phyloP scores from a whole-genome alignment of 345 rosid genomes.

The Citrus sp. region DNA sequence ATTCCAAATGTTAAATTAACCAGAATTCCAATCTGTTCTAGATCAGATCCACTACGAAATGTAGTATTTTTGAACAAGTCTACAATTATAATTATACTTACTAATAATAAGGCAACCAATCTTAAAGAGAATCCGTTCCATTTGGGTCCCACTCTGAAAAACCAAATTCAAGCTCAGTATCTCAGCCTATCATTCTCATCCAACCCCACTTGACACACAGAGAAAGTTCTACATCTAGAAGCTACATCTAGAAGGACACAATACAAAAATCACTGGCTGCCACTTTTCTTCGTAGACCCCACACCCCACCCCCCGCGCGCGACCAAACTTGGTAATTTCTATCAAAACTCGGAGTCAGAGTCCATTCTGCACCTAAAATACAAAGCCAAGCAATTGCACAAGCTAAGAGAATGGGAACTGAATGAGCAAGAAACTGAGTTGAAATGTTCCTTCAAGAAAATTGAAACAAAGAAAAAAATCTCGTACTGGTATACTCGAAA shows the following conservation, averaged over 20 bases:
- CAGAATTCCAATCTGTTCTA: no score
- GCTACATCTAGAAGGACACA: background rate
- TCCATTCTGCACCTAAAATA: background rate
- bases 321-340: background rate
- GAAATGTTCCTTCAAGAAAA: background rate
- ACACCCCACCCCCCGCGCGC: background rate
- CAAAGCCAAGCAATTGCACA: background rate
- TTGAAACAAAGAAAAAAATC: background rate
- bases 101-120: background rate
- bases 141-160: background rate
- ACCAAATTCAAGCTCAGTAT: background rate
- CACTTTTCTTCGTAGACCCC: background rate
- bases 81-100: background rate
- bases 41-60: background rate
- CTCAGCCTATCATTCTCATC: background rate
- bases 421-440: background rate
- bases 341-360: background rate
- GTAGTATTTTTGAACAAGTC: background rate
- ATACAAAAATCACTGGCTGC: background rate
- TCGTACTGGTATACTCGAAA: background rate
- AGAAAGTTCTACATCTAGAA: background rate
- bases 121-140: background rate
- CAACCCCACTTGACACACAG: background rate
- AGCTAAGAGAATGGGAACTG: background rate
- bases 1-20: background rate